Percentiles rank a stretch among this genome's conserved stretches.
phyloP scores from a whole-genome alignment of 2,329 filamentous ascomycete species.

The Aspergillus ibericus region DNA sequence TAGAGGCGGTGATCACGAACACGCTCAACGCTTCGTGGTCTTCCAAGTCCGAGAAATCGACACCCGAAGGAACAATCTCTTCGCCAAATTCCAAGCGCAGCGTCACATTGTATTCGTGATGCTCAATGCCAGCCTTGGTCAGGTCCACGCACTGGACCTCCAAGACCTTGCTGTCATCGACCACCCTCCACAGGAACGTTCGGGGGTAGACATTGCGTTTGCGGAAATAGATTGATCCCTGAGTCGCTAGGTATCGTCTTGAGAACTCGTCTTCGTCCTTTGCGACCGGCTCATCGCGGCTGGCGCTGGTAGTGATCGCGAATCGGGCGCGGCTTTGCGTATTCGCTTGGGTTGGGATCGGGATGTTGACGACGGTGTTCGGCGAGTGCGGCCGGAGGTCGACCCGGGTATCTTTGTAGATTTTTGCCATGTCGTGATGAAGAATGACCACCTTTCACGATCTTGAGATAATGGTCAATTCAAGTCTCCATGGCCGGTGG shows the following conservation, averaged over 20 bases:
- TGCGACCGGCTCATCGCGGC: constrained; percentile 42
- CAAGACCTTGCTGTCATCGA: constrained; percentile 76
- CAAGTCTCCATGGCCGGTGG: constrained; percentile 35
- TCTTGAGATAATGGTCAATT: constrained; percentile 22
- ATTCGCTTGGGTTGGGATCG: constrained; percentile 56
- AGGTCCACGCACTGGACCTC: constrained; percentile 83
- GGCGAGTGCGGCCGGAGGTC: constrained; percentile 73
- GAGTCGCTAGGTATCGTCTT: constrained; percentile 69
- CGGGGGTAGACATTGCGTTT: constrained; percentile 72
- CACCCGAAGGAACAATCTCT: constrained; percentile 71
- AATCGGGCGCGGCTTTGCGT: constrained; percentile 48
- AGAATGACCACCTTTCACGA: constrained; percentile 21
- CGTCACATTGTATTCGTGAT: constrained; percentile 68
- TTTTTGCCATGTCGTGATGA: constrained; percentile 60
- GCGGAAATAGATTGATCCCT: constrained; percentile 83
- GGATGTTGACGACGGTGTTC: constrained; percentile 69
- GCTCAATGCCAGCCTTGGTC: constrained; percentile 63
- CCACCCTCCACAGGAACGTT: constrained; percentile 85
- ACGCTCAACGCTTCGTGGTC: constrained; percentile 76
- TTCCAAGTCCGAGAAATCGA: constrained; percentile 77
- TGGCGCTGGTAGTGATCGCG: constrained; percentile 47
- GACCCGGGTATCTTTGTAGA: constrained; percentile 85
- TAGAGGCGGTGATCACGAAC: constrained; percentile 76
- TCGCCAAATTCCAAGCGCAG: constrained; percentile 76
- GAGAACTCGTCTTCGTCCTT: constrained; percentile 70